Evolutionary conservation across 305 asterid genomes (phyloP), one percentile per base, ranked within the genome.

Genomic region (Fraxinus xanthoxyloides): DNA sequence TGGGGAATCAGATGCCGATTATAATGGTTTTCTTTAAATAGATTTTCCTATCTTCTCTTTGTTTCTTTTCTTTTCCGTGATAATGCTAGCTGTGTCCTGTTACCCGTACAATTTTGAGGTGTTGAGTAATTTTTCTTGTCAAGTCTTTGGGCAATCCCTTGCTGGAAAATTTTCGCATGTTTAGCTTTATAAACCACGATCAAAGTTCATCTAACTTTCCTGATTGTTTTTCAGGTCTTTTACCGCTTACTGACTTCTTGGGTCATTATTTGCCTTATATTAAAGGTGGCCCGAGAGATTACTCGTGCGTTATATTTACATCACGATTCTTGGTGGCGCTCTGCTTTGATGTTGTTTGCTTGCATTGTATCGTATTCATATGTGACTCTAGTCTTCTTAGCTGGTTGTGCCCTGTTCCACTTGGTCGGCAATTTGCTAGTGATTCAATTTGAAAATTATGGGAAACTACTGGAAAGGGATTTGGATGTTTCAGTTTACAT

Each of bases 371-470:
- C 98, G 26, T 93, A 95, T 97, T 83, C 95, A 12, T 93, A 92
- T 78, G 69, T 91, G 10, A 91, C 92, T 0, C 76, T 91, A 15
- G 81, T 93, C 24, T 93, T 91, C 88, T 87, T 93, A n/a, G 78
- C 90, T 76, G 98, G 95, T 54, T 86, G 93, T 67, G 92, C 91
- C 36, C 34, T 93, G 77, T 92, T 92, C 86, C 80, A 91, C 83
- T 86, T 93, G 90, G 92, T 89, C 24, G 93, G 93, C 13, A 93
- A 90, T 85, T 84, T 93, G 87, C 98, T 89, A 90, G 86, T 93
- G 65, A 89, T 91, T 75, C 92, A 88, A 84, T 93, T 92, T 9
- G 97, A 93, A 48, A 89, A 88, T 73, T 93, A 90, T 51, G 97
- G 95, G 80, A 86, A 92, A 72, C 82, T 93, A 76, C 90, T 92